A percentile compares a stretch with the other conserved stretches of the same genome.
phyloP scores from a whole-genome alignment of 192 early-diverging fungal genomes.

The Coemansia sp. region DNA sequence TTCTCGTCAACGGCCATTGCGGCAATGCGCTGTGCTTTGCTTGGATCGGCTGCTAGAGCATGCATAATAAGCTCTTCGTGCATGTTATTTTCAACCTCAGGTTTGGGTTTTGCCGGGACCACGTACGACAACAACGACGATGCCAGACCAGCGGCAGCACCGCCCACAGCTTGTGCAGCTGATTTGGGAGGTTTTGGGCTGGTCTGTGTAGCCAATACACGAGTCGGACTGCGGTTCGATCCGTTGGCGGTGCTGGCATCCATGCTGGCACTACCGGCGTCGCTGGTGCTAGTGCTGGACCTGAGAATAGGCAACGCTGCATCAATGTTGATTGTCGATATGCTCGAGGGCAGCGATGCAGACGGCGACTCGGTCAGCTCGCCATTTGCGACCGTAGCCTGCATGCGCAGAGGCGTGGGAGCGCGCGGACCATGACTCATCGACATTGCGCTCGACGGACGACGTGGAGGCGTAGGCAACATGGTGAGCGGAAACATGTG shows the following conservation, averaged over 20 bases:
- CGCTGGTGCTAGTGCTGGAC: constrained; percentile 2
- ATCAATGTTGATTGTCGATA: constrained; percentile 15
- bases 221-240: constrained; percentile 1
- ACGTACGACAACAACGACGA: constrained; percentile 33
- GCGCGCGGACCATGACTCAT: neutral
- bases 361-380: constrained; percentile 5
- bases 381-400: neutral
- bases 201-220: neutral
- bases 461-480: constrained; percentile 61
- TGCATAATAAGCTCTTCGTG: constrained; percentile 10
- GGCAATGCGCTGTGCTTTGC: constrained; percentile 14
- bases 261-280: neutral
- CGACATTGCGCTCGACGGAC: constrained; percentile 7
- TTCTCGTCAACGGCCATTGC: constrained; percentile 27
- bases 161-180: neutral
- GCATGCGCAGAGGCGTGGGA: constrained; percentile 2
- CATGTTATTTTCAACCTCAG: neutral
- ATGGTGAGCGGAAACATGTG: constrained; percentile 78
- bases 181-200: no score
- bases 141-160: constrained; percentile 14
- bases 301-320: neutral
- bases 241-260: constrained; percentile 9
- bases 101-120: constrained; percentile 1
- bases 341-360: constrained; percentile 16
- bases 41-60: constrained; percentile 23